Conservation (phyloP, 2,329 filamentous ascomycete genomes). For the Mariannaea sp. region DNA sequence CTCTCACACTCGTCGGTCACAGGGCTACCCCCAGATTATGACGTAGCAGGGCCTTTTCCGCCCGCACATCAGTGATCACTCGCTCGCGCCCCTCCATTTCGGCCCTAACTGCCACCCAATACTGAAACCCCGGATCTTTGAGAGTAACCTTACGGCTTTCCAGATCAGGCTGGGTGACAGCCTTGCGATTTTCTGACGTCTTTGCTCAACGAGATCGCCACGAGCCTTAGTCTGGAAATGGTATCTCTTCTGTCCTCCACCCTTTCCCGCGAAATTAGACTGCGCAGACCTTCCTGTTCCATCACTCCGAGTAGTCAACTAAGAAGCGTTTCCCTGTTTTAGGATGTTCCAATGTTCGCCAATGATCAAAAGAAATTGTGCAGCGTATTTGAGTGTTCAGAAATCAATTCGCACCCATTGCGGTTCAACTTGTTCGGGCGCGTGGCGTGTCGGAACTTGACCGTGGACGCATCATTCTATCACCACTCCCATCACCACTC, state of each 20-base stretch:
- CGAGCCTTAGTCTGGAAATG: neutral
- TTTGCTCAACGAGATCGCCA: slow-evolving; percentile 10
- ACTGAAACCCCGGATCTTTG: slow-evolving; percentile 27
- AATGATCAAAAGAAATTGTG: too few species aligned
- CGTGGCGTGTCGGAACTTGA: slow-evolving; percentile 6
- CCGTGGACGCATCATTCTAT: neutral
- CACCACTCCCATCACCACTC: neutral
- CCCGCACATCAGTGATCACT: neutral
- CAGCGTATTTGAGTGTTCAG: too few species aligned
- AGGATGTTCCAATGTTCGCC: too few species aligned
- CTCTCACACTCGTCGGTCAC: neutral
- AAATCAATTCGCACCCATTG: too few species aligned
- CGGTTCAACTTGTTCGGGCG: too few species aligned
- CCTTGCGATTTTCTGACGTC: slow-evolving; percentile 26
- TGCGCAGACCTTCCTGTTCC: neutral
- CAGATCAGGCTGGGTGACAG: slow-evolving; percentile 19
- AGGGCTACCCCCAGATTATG: slow-evolving; percentile 28
- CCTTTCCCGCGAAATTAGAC: neutral
- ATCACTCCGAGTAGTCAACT: too few species aligned
- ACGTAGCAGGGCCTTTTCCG: slow-evolving; percentile 29
- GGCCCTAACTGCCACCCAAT: neutral
- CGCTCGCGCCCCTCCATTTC: neutral
- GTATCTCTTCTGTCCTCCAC: neutral
- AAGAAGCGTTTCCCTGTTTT: too few species aligned
- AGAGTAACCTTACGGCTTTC: too few species aligned